Percentiles rank a stretch among this genome's conserved stretches.
These are phyloP conservation scores for Xerocomus brunneocitrinus DNA, from an alignment of 768 basidiomycete genomes.

Conservation along the genomic window DNA sequence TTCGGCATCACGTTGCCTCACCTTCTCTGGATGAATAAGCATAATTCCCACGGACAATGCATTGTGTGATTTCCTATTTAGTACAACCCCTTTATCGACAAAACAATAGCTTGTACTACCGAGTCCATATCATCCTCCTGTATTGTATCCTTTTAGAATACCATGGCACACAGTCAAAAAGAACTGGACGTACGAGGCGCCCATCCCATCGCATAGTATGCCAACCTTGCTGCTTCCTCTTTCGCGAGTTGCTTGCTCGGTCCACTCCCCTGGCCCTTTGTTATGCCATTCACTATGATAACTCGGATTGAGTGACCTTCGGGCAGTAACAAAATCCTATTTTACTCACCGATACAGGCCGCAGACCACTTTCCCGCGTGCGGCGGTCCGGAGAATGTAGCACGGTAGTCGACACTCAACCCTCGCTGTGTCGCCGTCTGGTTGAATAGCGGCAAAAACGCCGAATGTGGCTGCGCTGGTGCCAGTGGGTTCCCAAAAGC, in stretches of 20 bases:
- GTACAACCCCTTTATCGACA: conserved; percentile 4
- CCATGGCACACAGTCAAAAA: not conserved
- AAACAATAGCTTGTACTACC: not conserved
- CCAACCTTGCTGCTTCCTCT: conserved; percentile 69
- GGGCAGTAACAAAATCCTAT: not conserved
- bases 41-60: conserved; percentile 14
- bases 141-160: not conserved
- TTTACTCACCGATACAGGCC: conserved; percentile 58
- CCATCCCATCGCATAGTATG: conserved; percentile 76
- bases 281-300: conserved; percentile 55
- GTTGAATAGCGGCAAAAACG: conserved; percentile 72
- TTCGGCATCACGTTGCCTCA: conserved; percentile 19
- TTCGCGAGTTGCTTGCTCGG: conserved; percentile 72
- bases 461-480: conserved; percentile 57
- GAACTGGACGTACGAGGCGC: conserved; percentile 37
- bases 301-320: conserved; percentile 2
- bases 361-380: conserved; percentile 68
- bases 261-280: conserved; percentile 62
- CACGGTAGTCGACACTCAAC: conserved; percentile 55
- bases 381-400: conserved; percentile 57
- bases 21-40: conserved; percentile 22
- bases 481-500: conserved; percentile 51
- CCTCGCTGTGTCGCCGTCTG: conserved; percentile 66
- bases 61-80: conserved; percentile 19
- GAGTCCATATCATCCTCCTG: conserved; percentile 19